Evolutionary conservation across 116 monocot genomes (phyloP).

Genomic region (Zostera marina): DNA sequence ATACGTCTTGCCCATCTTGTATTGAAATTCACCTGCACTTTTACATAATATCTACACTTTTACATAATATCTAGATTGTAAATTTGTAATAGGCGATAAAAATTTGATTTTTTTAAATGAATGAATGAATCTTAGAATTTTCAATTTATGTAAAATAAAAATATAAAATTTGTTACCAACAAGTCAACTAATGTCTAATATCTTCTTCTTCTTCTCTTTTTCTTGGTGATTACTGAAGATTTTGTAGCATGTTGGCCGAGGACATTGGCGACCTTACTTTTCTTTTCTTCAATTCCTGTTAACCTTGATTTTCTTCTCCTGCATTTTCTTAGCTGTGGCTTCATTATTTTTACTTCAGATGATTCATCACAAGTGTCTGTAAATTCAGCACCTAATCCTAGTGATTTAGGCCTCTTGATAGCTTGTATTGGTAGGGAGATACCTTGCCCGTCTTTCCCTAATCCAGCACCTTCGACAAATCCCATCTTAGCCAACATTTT

Average conservation of each 20-base stretch:
- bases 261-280: no score
- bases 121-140: no score
- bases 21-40: no score
- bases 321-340: not conserved
- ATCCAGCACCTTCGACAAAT: slow-evolving; percentile 60
- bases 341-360: slow-evolving; percentile 1
- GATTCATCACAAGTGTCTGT: slow-evolving; percentile 2
- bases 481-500: slow-evolving; percentile 98
- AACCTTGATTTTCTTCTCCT: slow-evolving; percentile 40
- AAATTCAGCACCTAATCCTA: slow-evolving; percentile 66
- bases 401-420: slow-evolving; percentile 57
- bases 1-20: no score
- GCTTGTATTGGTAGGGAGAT: slow-evolving; percentile 58
- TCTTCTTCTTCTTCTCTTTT: slow-evolving; percentile 9
- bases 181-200: no score
- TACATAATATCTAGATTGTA: no score
- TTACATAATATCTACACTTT: no score
- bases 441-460: slow-evolving; percentile 78
- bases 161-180: no score
- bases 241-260: slow-evolving; percentile 44
- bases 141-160: no score
- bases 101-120: no score
- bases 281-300: no score
- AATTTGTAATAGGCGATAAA: no score
- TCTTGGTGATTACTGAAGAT: slow-evolving; percentile 12